A percentile compares a stretch with the other conserved stretches of the same genome.
These are phyloP conservation scores for Penicillium cinerascens DNA, from an alignment of 495 filamentous ascomycete genomes.

Conservation along the genomic window DNA sequence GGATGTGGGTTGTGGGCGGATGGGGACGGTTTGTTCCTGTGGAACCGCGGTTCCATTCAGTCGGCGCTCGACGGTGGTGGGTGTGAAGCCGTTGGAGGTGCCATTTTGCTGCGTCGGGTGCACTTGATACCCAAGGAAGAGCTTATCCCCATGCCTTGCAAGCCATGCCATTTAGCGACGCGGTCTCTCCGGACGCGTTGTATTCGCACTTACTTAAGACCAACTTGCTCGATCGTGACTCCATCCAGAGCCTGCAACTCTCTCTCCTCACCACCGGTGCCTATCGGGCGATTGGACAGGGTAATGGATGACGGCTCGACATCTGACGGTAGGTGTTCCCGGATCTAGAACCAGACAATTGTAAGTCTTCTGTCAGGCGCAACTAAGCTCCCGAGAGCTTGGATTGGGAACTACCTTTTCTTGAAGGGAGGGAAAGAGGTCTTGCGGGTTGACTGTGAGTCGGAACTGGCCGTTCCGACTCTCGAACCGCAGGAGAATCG, in stretches of 20 bases:
- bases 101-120: slow-evolving; percentile 49
- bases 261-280: slow-evolving; percentile 69
- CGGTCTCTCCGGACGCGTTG: background rate
- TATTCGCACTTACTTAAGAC: slow-evolving; percentile 56
- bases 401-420: slow-evolving; percentile 32
- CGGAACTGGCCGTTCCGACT: slow-evolving; percentile 57
- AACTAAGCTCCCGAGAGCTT: background rate
- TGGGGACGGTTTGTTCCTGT: slow-evolving; percentile 61
- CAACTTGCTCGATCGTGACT: slow-evolving; percentile 65
- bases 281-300: slow-evolving; percentile 76
- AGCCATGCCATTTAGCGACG: background rate
- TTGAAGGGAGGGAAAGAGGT: slow-evolving; percentile 44
- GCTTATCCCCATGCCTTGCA: slow-evolving; percentile 79
- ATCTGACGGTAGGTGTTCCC: slow-evolving; percentile 62
- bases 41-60: slow-evolving; percentile 78
- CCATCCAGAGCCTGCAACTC: slow-evolving; percentile 61
- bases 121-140: slow-evolving; percentile 78
- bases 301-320: slow-evolving; percentile 70
- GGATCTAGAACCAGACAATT: slow-evolving; percentile 39
- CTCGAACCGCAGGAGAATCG: slow-evolving; percentile 52
- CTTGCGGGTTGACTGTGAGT: slow-evolving; percentile 44
- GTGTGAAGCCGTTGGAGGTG: slow-evolving; percentile 33
- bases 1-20: slow-evolving; percentile 55
- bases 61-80: slow-evolving; percentile 44
- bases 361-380: slow-evolving; percentile 1